phyloP scores from a whole-genome alignment of 176 grass and related monocot species.

The Phyllostachys edulis region DNA sequence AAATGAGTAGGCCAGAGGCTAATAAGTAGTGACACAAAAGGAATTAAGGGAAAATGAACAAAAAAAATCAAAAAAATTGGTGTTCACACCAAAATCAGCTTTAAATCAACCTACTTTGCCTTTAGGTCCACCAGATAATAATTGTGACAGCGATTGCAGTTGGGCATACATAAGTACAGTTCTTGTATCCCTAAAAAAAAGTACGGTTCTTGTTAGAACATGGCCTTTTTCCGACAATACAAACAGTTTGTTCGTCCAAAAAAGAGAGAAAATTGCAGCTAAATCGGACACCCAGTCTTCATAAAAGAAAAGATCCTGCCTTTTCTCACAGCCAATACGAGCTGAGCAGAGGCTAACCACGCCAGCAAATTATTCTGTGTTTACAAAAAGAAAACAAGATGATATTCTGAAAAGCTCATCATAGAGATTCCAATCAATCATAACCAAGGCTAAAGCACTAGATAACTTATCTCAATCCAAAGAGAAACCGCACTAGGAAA shows the following conservation, averaged over 20 bases:
- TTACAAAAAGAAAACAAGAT: background rate
- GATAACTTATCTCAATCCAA: slow-evolving; percentile 4
- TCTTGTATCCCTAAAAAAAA: background rate
- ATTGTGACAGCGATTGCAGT: background rate
- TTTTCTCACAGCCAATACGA: slow-evolving; percentile 43
- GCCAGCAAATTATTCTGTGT: slow-evolving; percentile 17
- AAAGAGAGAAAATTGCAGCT: background rate
- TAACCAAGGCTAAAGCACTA: background rate
- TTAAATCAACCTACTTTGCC: background rate
- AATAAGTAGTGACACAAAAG: background rate
- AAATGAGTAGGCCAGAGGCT: background rate
- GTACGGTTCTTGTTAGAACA: slow-evolving; percentile 14
- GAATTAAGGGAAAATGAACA: background rate
- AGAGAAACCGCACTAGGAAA: slow-evolving; percentile 6
- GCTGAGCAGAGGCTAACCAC: slow-evolving; percentile 21
- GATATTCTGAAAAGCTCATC: slow-evolving; percentile 30
- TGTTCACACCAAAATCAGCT: background rate
- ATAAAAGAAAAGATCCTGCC: slow-evolving; percentile 1
- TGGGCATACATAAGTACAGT: slow-evolving; percentile 17
- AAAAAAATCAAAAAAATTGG: background rate
- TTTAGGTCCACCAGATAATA: background rate
- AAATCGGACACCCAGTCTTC: slow-evolving; percentile 11
- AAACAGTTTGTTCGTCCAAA: background rate
- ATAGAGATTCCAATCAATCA: slow-evolving; percentile 34
- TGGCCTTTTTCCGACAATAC: background rate